These are phyloP conservation scores for Auricularia auricula-judae DNA, from an alignment of 768 basidiomycete genomes.

Conservation along the genomic window DNA sequence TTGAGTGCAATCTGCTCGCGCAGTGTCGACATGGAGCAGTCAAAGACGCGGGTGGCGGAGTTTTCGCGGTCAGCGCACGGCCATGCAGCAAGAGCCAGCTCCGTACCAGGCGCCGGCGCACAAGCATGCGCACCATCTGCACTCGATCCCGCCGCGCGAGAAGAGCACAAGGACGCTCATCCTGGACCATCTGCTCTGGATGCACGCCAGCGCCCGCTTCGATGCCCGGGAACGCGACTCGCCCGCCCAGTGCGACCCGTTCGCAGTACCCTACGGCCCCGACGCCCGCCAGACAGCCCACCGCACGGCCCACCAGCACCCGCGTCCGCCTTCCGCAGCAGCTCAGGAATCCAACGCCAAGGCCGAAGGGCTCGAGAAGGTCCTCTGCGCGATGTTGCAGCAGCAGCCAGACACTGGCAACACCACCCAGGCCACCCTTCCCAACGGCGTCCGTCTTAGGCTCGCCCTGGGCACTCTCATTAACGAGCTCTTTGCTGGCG, in stretches of 20 bases:
- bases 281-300: not conserved
- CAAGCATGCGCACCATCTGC: slow-evolving; percentile 79
- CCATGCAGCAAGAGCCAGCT: not conserved
- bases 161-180: slow-evolving; percentile 84
- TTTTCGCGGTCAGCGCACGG: no score
- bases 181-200: slow-evolving; percentile 81
- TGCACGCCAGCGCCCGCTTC: slow-evolving; percentile 68
- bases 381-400: slow-evolving; percentile 68
- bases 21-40: slow-evolving; percentile 16
- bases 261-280: not conserved
- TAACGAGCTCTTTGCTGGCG: slow-evolving; percentile 76
- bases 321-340: not conserved
- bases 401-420: slow-evolving; percentile 56
- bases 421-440: slow-evolving; percentile 41
- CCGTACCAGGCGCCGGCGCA: slow-evolving; percentile 66
- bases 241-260: not conserved
- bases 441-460: slow-evolving; percentile 71
- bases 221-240: slow-evolving; percentile 11
- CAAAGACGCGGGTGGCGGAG: no score
- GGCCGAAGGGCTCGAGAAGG: slow-evolving; percentile 75
- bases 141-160: slow-evolving; percentile 77
- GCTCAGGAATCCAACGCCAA: slow-evolving; percentile 57
- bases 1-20: slow-evolving; percentile 72
- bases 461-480: slow-evolving; percentile 66
- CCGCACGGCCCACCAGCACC: not conserved